phyloP scores from a whole-genome alignment of 2,329 filamentous ascomycete species.

The Aspergillus sp. region DNA sequence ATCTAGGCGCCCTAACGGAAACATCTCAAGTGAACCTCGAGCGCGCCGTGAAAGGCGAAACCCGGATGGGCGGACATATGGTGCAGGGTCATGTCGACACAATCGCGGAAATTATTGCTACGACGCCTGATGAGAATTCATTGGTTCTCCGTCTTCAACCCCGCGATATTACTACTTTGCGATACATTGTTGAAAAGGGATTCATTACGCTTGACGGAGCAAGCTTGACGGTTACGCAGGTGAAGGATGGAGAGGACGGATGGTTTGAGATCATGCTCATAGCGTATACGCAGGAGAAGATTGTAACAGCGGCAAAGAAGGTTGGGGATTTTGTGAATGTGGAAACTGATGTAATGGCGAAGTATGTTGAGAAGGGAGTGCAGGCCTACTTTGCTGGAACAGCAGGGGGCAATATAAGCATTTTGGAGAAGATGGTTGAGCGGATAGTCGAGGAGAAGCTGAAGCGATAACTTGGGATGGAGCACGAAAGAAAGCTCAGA shows the following conservation, averaged over 20 bases:
- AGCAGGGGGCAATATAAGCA: constrained; percentile 44
- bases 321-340: constrained; percentile 82
- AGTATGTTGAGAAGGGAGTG: constrained; percentile 73
- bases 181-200: constrained; percentile 94
- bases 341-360: constrained; percentile 83
- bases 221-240: constrained; percentile 85
- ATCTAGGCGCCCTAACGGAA: constrained; percentile 73
- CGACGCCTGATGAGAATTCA: constrained; percentile 83
- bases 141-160: constrained; percentile 82
- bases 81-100: constrained; percentile 98
- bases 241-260: constrained; percentile 75
- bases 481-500: background rate
- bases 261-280: constrained; percentile 98
- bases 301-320: constrained; percentile 78
- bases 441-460: constrained; percentile 72
- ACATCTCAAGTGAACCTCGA: constrained; percentile 83
- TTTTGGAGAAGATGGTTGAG: constrained; percentile 71
- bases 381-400: constrained; percentile 67
- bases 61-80: constrained; percentile 97
- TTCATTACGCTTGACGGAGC: constrained; percentile 93
- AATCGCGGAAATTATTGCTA: constrained; percentile 70
- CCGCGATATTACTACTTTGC: constrained; percentile 65
- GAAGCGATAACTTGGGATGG: constrained; percentile 34
- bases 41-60: constrained; percentile 84
- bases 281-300: constrained; percentile 89